Conservation (phyloP, 2,329 filamentous ascomycete genomes). For the Uncinocarpus reesii region DNA sequence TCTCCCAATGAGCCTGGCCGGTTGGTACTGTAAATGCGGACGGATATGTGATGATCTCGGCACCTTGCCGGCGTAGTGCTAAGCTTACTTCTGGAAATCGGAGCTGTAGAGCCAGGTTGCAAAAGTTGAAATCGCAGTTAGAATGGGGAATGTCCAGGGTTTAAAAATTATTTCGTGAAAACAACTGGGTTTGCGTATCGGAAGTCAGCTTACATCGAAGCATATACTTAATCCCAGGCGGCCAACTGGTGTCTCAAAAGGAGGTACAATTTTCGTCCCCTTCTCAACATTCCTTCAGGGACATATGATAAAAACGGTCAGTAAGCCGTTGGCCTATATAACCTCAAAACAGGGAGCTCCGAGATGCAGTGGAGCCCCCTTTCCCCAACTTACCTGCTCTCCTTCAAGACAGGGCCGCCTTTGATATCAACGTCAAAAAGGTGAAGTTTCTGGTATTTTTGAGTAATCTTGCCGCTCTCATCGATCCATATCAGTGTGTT, state of each 20-base stretch:
- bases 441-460: conserved; percentile 78
- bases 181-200: background rate
- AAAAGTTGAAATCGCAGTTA: background rate
- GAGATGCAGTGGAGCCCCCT: background rate
- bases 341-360: background rate
- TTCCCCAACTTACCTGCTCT: conserved; percentile 42
- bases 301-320: background rate
- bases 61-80: conserved; percentile 53
- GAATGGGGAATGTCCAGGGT: background rate
- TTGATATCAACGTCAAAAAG: conserved; percentile 66
- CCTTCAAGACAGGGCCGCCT: conserved; percentile 49
- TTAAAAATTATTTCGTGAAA: background rate
- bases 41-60: conserved; percentile 74
- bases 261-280: conserved; percentile 53
- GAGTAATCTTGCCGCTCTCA: conserved; percentile 47
- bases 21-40: conserved; percentile 85
- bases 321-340: background rate
- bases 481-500: conserved; percentile 61
- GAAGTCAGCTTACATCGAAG: conserved; percentile 54
- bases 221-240: conserved; percentile 73
- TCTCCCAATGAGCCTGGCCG: conserved; percentile 76
- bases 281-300: conserved; percentile 51
- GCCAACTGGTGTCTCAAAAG: conserved; percentile 64
- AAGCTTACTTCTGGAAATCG: conserved; percentile 69
- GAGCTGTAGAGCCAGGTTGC: conserved; percentile 36